Conservation (phyloP, 164 flowering plant genomes). For the Paratinospora sagittata region DNA sequence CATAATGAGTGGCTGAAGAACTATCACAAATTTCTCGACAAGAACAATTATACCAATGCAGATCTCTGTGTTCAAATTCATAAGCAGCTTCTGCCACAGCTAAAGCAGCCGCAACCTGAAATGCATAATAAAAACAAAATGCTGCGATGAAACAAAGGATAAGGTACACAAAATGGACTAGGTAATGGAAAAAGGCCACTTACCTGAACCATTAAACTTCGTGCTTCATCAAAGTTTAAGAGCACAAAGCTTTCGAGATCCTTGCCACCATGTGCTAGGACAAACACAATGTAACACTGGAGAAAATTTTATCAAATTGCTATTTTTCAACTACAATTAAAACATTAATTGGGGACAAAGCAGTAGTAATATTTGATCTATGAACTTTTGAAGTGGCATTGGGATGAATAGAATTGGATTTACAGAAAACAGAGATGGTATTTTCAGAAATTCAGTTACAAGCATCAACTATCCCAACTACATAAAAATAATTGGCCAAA, state of each 20-base stretch:
- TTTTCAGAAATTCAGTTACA: not conserved
- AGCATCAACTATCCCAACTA: not conserved
- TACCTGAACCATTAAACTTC: constrained; percentile 18
- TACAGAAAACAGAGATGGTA: too few relatives aligned
- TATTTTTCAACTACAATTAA: not conserved
- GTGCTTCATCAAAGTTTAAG: constrained; percentile 30
- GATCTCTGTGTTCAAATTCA: constrained; percentile 94
- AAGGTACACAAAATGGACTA: not conserved
- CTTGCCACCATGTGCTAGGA: constrained; percentile 80
- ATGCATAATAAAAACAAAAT: not conserved
- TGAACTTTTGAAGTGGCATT: not conserved
- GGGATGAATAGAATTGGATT: not conserved
- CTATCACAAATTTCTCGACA: too few relatives aligned
- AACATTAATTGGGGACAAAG: not conserved
- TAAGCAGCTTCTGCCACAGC: constrained; percentile 93
- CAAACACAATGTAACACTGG: constrained; percentile 80
- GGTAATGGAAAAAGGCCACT: constrained; percentile 2
- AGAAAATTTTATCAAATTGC: constrained; percentile 16
- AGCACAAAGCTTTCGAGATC: constrained; percentile 95
- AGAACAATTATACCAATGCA: constrained; percentile 64
- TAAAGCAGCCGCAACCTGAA: constrained; percentile 79
- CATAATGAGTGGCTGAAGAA: not conserved
- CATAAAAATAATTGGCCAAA: not conserved
- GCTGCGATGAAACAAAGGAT: not conserved
- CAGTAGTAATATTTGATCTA: not conserved